Evolutionary conservation across 139 green algal species (phyloP), one percentile per base, ranked within the genome.

Genomic region (Pleodorina starrii): DNA sequence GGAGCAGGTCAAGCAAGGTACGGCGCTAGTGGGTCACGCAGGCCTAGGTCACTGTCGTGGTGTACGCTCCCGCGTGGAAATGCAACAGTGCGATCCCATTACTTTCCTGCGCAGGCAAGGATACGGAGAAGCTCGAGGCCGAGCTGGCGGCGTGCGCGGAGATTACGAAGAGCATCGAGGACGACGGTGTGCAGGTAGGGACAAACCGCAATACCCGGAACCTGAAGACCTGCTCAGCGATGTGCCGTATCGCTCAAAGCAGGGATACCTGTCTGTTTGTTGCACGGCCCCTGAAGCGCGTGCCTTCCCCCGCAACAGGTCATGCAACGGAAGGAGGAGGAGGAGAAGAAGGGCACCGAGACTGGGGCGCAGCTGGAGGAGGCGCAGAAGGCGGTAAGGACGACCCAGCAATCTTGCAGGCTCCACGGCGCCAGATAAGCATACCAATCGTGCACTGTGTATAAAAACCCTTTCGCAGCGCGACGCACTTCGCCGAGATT

Each of bases 1-100:
- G 93, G 93, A 98, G 29, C 60, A 90, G 12, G 75, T n/a, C 17
- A 96, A 97, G 84, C 87, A 90, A 25, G 87, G 93, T 94, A 71
- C 54, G 54, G n/a, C n/a, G n/a, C n/a, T n/a, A n/a, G n/a, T n/a
- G n/a, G n/a, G n/a, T n/a, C n/a, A n/a, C n/a, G n/a, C n/a, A n/a
- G n/a, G n/a, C n/a, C n/a, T n/a, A n/a, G n/a, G n/a, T n/a, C n/a
- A n/a, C n/a, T n/a, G n/a, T n/a, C n/a, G n/a, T n/a, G n/a, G n/a
- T n/a, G n/a, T n/a, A n/a, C n/a, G n/a, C n/a, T n/a, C n/a, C n/a
- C n/a, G n/a, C n/a, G n/a, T n/a, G n/a, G n/a, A n/a, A n/a, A n/a
- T n/a, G n/a, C n/a, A n/a, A n/a, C n/a, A n/a, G n/a, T n/a, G n/a
- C n/a, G n/a, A n/a, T n/a, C n/a, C 29, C 5, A 66, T 66, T 25